Evolutionary conservation across 1,139 yeast species (phyloP), one percentile per base, ranked within the genome.

Genomic region (Debaryomyces sp.): DNA sequence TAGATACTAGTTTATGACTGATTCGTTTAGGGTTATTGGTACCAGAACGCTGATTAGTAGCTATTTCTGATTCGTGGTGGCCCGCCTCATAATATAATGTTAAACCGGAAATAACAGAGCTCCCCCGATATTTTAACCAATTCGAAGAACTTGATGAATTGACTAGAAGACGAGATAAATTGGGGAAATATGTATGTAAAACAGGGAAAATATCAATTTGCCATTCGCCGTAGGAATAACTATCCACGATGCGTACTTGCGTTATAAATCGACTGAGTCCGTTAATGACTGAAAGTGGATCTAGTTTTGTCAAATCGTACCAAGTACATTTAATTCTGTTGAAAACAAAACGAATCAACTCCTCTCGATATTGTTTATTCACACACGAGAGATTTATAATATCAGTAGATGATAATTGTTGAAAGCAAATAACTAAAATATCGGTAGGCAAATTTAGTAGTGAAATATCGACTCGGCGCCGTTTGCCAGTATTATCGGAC

Each of bases 171-270:
- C 51, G 57, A 8, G 48, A 46, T 15, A 73, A 56, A 3, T 55
- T 32, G 0, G 71, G 70, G 21, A 71, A 57, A 22, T 49, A 32
- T 2, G 47, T 52, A 4, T 67, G 52, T 12, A 63, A 52, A 38
- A 46, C 52, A 12, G 58, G 56, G 40, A 74, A 66, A 13, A 70
- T 49, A 49, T 73, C 74, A 21, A 64, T 54, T 43, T 73, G 73
- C 75, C 78, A 75, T 51, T 75, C 80, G 4, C 76, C 77, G 51
- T 66, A 71, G 4, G 77, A 64, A 51, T 68, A 68, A 49, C 64
- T 61, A 48, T 71, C 74, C 5, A 62, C 49, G 15, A 75, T 67
- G 5, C 76, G 58, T 18, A 75, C 35, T 40, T 59, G 58, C 2
- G 54, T 38, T 57, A 54, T 15, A 23, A 43, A 46, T n/a, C 10